Percentiles rank a stretch among this genome's conserved stretches.
phyloP scores from a whole-genome alignment of 1,284 basidiomycete genomes.

The Cryptococcus sp. region DNA sequence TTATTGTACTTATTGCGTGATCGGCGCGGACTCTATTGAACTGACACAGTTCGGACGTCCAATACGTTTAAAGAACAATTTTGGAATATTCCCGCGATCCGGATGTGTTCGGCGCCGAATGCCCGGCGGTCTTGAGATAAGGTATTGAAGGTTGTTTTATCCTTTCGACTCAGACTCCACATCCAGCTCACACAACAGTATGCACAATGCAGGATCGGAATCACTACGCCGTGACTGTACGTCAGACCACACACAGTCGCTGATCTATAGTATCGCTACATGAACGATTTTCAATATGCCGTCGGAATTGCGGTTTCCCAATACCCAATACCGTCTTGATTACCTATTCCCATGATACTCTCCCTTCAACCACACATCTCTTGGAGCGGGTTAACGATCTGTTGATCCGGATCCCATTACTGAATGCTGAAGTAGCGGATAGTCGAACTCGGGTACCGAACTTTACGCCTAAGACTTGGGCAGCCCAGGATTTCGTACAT shows the following conservation, averaged over 20 bases:
- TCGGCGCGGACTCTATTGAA: no score
- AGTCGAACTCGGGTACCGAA: slow-evolving; percentile 8
- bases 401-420: slow-evolving; percentile 29
- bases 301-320: slow-evolving; percentile 23
- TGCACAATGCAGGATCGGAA: not conserved
- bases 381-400: slow-evolving; percentile 20
- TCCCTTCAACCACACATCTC: slow-evolving; percentile 15
- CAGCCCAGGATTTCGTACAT: not conserved
- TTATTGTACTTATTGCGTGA: no score
- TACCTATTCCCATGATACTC: slow-evolving; percentile 11
- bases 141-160: no score
- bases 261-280: slow-evolving; percentile 18
- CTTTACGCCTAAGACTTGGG: not conserved
- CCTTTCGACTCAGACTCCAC: no score
- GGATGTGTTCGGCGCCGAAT: no score
- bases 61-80: no score
- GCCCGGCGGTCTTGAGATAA: no score
- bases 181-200: not conserved
- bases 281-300: slow-evolving; percentile 28
- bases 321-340: slow-evolving; percentile 18
- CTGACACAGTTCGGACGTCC: no score
- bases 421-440: slow-evolving; percentile 16
- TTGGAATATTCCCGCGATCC: no score
- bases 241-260: no score
- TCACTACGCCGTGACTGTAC: no score